Base-by-base conservation (phyloP, 495 filamentous ascomycete species). In the Hypoxylon trugodes region DNA sequence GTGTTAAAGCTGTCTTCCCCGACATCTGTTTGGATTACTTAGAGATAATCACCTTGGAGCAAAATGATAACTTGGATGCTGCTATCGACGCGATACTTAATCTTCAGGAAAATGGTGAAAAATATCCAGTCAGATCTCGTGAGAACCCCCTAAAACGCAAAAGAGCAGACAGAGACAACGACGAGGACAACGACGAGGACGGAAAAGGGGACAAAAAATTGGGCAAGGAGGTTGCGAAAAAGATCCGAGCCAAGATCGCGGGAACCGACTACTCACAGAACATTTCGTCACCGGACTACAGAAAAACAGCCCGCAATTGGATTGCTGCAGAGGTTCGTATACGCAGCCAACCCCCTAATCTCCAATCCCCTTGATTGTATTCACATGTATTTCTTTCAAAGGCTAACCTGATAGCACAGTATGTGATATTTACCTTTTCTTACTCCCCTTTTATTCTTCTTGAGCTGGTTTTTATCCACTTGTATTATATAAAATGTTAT, bases 11-110 rank as follows among this genome's bases (percentile, higher is more conserved):
- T 6, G 53, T 72, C 6, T 78, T 81, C 46, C 77, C 79, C 0
- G 71, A 80, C 35, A 76, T 81, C 5, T 79, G 75, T 42, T 71
- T 25, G 0, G 50, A 75, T 0, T 72, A 75, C 37, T 48, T 78
- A 1, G 19, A 47, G 4, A 19, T 52, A 5, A 16, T 71, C n/a
- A 51, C 35, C 1, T 4, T 26, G 2, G 40, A 64, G 15, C 37
- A 69, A 40, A 16, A 16, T 0, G 61, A 72, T 28, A 28, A 72
- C 22, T 7, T 51, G 2, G 65, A 71, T 10, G 25, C 10, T 1
- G 33, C 74, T 16, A 66, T 76, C 22, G 32, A 42, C 3, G 16
- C 43, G 13, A 65, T 79, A 35, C 51, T 80, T 26, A 73, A 79
- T 35, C 47, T 54, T 7, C 64, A 65, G 26, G 77, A 80, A n/a